A percentile compares a stretch with the other conserved stretches of the same genome.
Evolutionary conservation across 345 rosid genomes (phyloP).

Genomic region (Euphorbia tirucalli): DNA sequence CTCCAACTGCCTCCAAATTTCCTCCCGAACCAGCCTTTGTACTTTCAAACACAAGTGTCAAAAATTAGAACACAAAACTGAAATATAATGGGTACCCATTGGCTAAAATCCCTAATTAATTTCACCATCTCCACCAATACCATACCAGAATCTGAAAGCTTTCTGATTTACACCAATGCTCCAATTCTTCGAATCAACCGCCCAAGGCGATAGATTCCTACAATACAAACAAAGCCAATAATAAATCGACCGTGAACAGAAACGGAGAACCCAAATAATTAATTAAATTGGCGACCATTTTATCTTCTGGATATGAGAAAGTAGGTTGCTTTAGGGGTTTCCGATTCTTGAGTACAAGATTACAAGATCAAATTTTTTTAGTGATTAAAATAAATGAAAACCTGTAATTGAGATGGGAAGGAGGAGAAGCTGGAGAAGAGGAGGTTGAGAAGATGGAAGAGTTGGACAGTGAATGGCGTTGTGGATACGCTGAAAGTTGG

Average conservation of each 20-base stretch:
- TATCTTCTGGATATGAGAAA: too few relatives aligned
- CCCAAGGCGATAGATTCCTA: conserved; percentile 15
- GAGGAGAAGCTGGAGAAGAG: neutral
- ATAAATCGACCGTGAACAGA: neutral
- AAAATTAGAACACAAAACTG: neutral
- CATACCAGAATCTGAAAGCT: conserved; percentile 31
- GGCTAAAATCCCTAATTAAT: neutral
- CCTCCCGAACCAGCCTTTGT: conserved; percentile 31
- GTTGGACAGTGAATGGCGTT: too few relatives aligned
- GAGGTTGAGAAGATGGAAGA: too few relatives aligned
- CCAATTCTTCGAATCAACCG: conserved; percentile 11
- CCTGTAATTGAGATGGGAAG: neutral
- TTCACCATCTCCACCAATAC: neutral
- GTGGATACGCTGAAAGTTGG: too few relatives aligned
- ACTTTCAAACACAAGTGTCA: conserved; percentile 15
- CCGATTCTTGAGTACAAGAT: too few relatives aligned
- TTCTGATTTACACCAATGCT: conserved; percentile 5
- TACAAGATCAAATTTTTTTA: too few relatives aligned
- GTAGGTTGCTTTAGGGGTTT: too few relatives aligned
- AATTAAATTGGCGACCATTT: neutral
- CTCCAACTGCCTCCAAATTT: conserved; percentile 41
- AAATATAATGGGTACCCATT: neutral
- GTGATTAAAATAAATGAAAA: too few relatives aligned
- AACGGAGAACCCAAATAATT: neutral
- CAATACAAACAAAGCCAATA: neutral